Evolutionary conservation across 164 flowering plant genomes (phyloP).

Genomic region (Annona cherimola): DNA sequence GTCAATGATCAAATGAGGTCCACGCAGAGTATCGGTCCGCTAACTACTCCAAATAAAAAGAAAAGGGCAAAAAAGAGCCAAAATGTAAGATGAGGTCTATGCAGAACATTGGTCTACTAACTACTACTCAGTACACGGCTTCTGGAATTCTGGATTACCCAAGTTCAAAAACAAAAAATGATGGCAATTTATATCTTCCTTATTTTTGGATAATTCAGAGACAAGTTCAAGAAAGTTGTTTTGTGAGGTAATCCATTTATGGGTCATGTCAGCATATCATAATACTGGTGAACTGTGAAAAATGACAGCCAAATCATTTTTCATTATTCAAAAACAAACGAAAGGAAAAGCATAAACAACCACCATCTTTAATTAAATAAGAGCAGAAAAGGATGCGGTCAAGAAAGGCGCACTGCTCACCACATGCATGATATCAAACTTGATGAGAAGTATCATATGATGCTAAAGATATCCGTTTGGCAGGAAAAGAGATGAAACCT

Average conservation of each 20-base stretch:
- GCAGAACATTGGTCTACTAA: background rate
- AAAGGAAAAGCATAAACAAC: background rate
- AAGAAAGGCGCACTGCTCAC: background rate
- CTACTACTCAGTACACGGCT: background rate
- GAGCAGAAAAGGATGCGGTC: background rate
- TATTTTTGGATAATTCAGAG: background rate
- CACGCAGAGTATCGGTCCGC: no score
- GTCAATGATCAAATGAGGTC: background rate
- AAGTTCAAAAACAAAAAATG: background rate
- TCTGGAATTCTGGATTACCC: background rate
- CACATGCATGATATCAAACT: background rate
- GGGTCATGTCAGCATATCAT: background rate
- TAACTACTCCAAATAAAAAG: no score
- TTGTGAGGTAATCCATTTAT: background rate
- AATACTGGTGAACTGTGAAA: background rate
- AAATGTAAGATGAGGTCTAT: background rate
- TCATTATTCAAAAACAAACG: background rate
- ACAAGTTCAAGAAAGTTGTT: background rate
- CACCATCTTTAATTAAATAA: background rate
- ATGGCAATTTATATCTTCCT: background rate
- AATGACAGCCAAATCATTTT: background rate
- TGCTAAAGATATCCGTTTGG: background rate
- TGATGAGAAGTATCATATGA: background rate
- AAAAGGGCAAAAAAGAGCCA: background rate
- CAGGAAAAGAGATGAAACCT: slow-evolving; percentile 33